Base-by-base conservation (phyloP, 192 early-diverging fungal genomes). In the Podila epigama region DNA sequence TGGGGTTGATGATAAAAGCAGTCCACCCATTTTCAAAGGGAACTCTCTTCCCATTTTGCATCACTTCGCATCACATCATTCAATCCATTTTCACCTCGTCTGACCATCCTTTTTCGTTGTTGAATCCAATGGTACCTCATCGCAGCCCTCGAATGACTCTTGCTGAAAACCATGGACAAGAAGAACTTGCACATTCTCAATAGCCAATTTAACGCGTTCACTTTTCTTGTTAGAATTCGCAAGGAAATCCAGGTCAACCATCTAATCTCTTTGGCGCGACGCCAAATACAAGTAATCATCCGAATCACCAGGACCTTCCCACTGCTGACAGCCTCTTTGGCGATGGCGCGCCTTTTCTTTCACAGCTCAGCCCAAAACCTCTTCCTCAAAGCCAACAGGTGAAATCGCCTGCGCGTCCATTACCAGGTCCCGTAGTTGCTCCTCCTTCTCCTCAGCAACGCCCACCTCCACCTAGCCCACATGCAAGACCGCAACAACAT, bases 261-360 rank as follows among this genome's bases (percentile, higher is more conserved):
- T 22, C 44, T 22, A 48, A 10, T 22, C 8, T 48, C n/a, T 48
- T 48, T 25, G 20, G 18, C 15, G n/a, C n/a, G 44, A 48, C 2
- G 4, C 20, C 6, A 48, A 48, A n/a, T n/a, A n/a, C n/a, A n/a
- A n/a, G n/a, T n/a, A n/a, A n/a, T n/a, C n/a, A n/a, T n/a, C n/a
- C n/a, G n/a, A n/a, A n/a, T n/a, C n/a, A n/a, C 20, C 44, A 48
- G 44, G 25, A 48, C 25, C 44, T 48, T 5, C 44, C 44, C 8
- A 48, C 44, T 48, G 44, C 44, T 22, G 44, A 48, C 44, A 48
- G 44, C 44, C 44, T 48, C n/a, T 48, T 48, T 15, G 44, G 44
- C 25, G 44, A 8, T 22, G 25, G 44, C 44, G 44, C 44, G 44
- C 25, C 44, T 22, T 48, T 48, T 10, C 20, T 48, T 22, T 48